Evolutionary conservation across 306 rosid genomes (phyloP).

Genomic region (Amphicarpaea edgeworthii): DNA sequence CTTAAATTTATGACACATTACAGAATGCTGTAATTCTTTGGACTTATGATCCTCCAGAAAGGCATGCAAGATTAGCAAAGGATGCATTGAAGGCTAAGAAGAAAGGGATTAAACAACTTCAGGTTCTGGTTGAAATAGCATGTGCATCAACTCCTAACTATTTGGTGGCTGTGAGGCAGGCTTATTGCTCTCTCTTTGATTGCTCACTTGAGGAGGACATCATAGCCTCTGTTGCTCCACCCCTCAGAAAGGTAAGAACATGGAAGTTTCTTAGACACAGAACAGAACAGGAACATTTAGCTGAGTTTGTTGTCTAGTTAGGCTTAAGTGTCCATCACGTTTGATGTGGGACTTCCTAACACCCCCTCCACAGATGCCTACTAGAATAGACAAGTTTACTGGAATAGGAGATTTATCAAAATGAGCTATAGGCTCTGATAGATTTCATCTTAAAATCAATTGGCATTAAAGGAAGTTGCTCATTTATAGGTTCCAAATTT

Average conservation of each 20-base stretch:
- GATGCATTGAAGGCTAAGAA: constrained; percentile 59
- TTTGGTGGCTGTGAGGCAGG: constrained; percentile 81
- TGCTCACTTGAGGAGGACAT: constrained; percentile 93
- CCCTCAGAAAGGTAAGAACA: constrained; percentile 74
- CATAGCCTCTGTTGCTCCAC: constrained; percentile 57
- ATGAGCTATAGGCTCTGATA: too few relatives aligned
- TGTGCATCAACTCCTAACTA: constrained; percentile 92
- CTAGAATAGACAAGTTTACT: too few relatives aligned
- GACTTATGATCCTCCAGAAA: constrained; percentile 79
- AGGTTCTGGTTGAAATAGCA: constrained; percentile 81
- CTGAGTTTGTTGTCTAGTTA: background rate
- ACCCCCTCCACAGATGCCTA: too few relatives aligned
- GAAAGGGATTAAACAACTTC: constrained; percentile 59
- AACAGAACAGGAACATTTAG: constrained; percentile 20
- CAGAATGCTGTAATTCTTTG: constrained; percentile 85
- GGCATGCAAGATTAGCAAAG: constrained; percentile 79
- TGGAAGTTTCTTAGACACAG: constrained; percentile 12
- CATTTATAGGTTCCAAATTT: background rate
- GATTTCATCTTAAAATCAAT: too few relatives aligned
- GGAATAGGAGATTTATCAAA: too few relatives aligned
- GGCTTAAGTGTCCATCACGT: background rate
- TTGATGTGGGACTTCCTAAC: too few relatives aligned
- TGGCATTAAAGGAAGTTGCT: too few relatives aligned
- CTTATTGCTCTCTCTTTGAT: constrained; percentile 71
- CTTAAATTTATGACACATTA: constrained; percentile 33